These are phyloP conservation scores for Curvularia hawaiiensis DNA, from an alignment of 2,329 filamentous ascomycete genomes.

Conservation along the genomic window DNA sequence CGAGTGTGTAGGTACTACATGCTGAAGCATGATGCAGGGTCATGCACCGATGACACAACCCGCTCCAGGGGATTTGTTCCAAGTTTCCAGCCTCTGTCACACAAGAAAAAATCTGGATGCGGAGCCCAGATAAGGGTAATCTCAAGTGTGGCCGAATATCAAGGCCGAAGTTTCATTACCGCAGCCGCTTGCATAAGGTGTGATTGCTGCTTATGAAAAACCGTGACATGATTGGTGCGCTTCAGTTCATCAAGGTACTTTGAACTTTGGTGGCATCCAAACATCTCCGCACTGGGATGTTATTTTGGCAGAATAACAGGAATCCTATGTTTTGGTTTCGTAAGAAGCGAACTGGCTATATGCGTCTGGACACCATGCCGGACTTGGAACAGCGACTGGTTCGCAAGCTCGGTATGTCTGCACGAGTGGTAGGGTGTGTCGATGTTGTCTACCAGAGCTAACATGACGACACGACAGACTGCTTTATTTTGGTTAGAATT, in stretches of 20 bases:
- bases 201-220: conserved; percentile 25
- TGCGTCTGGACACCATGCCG: conserved; percentile 17
- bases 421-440: not conserved
- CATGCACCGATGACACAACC: not conserved
- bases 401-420: conserved; percentile 29
- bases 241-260: conserved; percentile 27
- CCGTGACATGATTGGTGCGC: conserved; percentile 22
- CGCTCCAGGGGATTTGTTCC: not conserved
- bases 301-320: not conserved
- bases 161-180: not conserved
- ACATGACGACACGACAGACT: conserved; percentile 19
- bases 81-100: not conserved
- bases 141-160: not conserved
- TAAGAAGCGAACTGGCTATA: conserved; percentile 6
- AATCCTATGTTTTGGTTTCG: not conserved
- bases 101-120: not conserved
- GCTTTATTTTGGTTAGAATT: conserved; percentile 27
- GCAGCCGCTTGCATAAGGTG: not conserved
- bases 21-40: not conserved
- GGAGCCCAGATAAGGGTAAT: not conserved
- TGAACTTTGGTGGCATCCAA: not conserved
- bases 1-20: not conserved
- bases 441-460: not conserved
- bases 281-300: conserved; percentile 5
- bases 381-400: conserved; percentile 31